A percentile compares a stretch with the other conserved stretches of the same genome.
These are phyloP conservation scores for Boletus vinaceobasis DNA, from an alignment of 768 basidiomycete genomes.

Conservation along the genomic window DNA sequence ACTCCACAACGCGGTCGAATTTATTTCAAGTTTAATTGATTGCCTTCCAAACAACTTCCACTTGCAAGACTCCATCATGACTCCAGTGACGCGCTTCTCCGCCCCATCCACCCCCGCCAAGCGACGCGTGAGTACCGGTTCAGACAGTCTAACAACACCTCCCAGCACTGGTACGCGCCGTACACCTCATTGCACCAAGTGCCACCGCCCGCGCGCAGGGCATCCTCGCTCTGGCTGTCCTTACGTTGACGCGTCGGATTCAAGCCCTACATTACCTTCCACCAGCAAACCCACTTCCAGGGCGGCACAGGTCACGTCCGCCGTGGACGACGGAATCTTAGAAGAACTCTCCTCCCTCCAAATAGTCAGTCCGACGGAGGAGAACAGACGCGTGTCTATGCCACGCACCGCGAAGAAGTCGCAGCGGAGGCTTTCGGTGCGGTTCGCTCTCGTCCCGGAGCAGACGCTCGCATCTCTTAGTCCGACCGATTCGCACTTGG, in stretches of 20 bases:
- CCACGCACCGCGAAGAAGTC: conserved; percentile 3
- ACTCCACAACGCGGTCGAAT: not conserved
- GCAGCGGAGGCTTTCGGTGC: conserved; percentile 29
- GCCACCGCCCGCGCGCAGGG: conserved; percentile 50
- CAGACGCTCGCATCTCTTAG: conserved; percentile 52
- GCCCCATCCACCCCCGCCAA: conserved; percentile 30
- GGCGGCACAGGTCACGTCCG: not conserved
- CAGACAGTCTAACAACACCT: conserved; percentile 20
- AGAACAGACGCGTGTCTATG: conserved; percentile 6
- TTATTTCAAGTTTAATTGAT: not conserved
- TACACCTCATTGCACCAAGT: conserved; percentile 51
- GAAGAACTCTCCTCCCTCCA: conserved; percentile 48
- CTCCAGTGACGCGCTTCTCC: conserved; percentile 29
- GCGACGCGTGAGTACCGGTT: conserved; percentile 9
- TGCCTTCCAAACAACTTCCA: not conserved
- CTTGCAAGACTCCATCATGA: conserved; percentile 12
- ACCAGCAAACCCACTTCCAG: conserved; percentile 3
- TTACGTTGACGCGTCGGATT: conserved; percentile 31
- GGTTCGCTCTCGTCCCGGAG: conserved; percentile 30
- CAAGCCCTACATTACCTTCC: conserved; percentile 16
- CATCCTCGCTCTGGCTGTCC: conserved; percentile 67
- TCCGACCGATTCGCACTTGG: conserved; percentile 42
- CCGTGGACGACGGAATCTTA: conserved; percentile 31
- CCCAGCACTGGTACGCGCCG: conserved; percentile 46
- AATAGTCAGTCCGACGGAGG: conserved; percentile 30